Conservation (phyloP, 208 protist species). For the Trypanosoma vivax region DNA sequence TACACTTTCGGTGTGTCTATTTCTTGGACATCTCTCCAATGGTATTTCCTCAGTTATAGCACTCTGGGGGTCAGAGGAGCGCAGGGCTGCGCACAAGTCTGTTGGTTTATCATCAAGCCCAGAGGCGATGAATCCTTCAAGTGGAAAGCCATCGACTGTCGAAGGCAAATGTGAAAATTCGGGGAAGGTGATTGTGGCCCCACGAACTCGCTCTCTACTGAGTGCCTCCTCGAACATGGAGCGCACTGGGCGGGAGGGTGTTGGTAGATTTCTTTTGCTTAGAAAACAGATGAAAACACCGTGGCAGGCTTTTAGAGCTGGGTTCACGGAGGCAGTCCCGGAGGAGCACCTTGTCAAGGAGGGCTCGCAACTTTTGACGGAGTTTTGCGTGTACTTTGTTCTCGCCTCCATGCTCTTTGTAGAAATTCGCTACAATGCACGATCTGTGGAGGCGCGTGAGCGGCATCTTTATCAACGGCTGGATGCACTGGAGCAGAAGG, state of each 20-base stretch:
- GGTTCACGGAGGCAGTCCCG: slow-evolving; percentile 60
- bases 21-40: slow-evolving; percentile 67
- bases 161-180: no score
- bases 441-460: slow-evolving; percentile 48
- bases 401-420: slow-evolving; percentile 54
- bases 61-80: slow-evolving; percentile 49
- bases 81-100: no score
- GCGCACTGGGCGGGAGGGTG: slow-evolving; percentile 38
- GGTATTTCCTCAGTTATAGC: slow-evolving; percentile 62
- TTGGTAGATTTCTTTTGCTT: slow-evolving; percentile 37
- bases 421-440: slow-evolving; percentile 53
- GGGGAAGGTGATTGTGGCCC: slow-evolving; percentile 26
- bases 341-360: slow-evolving; percentile 67
- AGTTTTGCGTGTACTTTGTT: slow-evolving; percentile 65
- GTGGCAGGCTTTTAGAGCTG: slow-evolving; percentile 65
- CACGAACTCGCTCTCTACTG: slow-evolving; percentile 70
- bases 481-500: slow-evolving; percentile 64
- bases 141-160: no score
- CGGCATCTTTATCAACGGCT: slow-evolving; percentile 45
- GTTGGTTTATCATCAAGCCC: no score
- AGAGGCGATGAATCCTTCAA: no score
- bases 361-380: slow-evolving; percentile 72
- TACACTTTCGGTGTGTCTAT: slow-evolving; percentile 66
- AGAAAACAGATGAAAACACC: slow-evolving; percentile 57
- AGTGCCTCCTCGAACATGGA: slow-evolving; percentile 20